Evolutionary conservation across 495 filamentous ascomycete species (phyloP), one percentile per base, ranked within the genome.

Genomic region (Lophiotrema nucula): DNA sequence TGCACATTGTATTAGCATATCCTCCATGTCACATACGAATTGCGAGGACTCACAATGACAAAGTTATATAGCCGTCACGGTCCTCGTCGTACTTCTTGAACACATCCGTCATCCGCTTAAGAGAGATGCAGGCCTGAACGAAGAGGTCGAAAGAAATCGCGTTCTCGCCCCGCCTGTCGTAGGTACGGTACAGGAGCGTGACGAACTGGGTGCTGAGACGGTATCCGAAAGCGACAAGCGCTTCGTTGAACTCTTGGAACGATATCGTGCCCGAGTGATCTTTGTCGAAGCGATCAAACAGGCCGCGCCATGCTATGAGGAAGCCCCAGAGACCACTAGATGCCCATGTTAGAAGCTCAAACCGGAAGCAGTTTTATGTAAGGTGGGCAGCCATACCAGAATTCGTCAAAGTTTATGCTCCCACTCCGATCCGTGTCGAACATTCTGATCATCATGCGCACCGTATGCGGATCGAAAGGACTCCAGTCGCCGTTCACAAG

Each of bases 11-110:
- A 50, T 23, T 43, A 43, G 39, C 19, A 21, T 43, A 11, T 21
- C 11, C 19, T 18, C 5, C 5, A 11, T 38, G 10, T 2, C 26
- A 16, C 15, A 26, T 2, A 8, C 6, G 10, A 18, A 6, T 21
- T 43, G 33, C 11, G 13, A n/a, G 49, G 22, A 74, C 72, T 66
- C 58, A 74, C 69, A 73, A 75, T 52, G 66, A 71, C 59, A 76
- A 47, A 24, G 73, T 75, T 51, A 76, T 75, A 62, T 73, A 77
- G 27, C 93, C 93, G 74, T 97, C 93, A 26, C 93, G 83, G 73
- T 98, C 93, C 56, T 95, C 88, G 60, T 98, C 93, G 73, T 97
- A 98, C 69, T 88, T 90, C 83, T 98, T 98, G 72, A 98, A 98
- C 18, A 97, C 92, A 72, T 98, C 93, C 59, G 93, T 98, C 92